Base-by-base conservation (phyloP, 192 early-diverging fungal species). In the Backusella circina region DNA sequence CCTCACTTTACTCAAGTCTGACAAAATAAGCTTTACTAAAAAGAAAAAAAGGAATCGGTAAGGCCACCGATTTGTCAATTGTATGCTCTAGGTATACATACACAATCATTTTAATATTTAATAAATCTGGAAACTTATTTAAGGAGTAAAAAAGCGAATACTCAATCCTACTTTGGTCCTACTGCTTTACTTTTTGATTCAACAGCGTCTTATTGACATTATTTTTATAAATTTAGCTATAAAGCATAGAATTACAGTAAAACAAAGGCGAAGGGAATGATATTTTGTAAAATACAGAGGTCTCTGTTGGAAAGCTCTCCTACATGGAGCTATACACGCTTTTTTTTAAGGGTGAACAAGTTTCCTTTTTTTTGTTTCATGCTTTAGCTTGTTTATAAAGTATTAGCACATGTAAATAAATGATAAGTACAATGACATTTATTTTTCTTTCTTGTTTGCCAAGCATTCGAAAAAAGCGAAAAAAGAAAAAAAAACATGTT, bases 301-400 rank as follows among this genome's bases (percentile, higher is more conserved):
- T 57, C 12, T 26, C 23, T 13, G 21, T 26, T 28, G 8, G 10
- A 23, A 57, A 26, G 23, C 9, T 57, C 12, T 3, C 21, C 23
- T 10, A 26, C 54, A 57, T 26, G 54, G 54, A 57, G 54, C 18
- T 1, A 9, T 26, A 57, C 54, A 12, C 23, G 2, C 10, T 61
- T 61, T 61, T 61, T 61, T 61, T 61, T 61, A 61, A 61, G 54
- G 54, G 54, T 61, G 54, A 57, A 57, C 51, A 57, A 12, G 21
- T 57, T 57, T 57, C 23, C 21, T 26, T 57, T 26, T 51, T 57
- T 57, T 57, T 57, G 23, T 23, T 23, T 26, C 23, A 18, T 57
- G 51, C 23, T 57, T 57, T 23, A 57, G 23, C 9, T 57, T 57
- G n/a, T 57, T 57, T 57, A 18, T 57, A 57, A 41, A 26, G 10